Percentiles rank a stretch among this genome's conserved stretches.
These are phyloP conservation scores for Spergularia azorica DNA, from an alignment of 179 eudicot genomes.

Conservation along the genomic window DNA sequence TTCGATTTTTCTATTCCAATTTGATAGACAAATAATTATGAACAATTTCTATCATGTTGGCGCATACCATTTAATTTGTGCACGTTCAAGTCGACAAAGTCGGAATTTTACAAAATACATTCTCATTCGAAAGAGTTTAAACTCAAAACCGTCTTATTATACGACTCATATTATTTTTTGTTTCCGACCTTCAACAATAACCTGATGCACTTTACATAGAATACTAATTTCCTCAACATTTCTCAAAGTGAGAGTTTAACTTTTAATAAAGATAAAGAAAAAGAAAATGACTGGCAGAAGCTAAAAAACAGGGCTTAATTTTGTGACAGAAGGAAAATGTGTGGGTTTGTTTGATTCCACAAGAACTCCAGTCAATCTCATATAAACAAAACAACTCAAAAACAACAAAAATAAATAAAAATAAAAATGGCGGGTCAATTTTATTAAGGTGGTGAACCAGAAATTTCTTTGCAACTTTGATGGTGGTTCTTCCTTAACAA, in stretches of 20 bases:
- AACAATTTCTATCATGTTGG: too few species aligned
- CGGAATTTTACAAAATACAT: too few species aligned
- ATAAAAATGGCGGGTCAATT: slow-evolving; percentile 28
- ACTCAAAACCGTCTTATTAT: too few species aligned
- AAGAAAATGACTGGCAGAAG: background rate
- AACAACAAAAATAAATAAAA: slow-evolving; percentile 9
- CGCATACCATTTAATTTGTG: too few species aligned
- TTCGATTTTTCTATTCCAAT: too few species aligned
- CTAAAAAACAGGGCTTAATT: slow-evolving; percentile 28
- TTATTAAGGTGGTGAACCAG: slow-evolving; percentile 21
- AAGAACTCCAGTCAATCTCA: slow-evolving; percentile 18
- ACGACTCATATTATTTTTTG: too few species aligned
- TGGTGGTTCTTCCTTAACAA: slow-evolving; percentile 37
- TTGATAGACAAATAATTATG: too few species aligned
- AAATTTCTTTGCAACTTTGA: slow-evolving; percentile 29
- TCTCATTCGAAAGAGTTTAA: too few species aligned
- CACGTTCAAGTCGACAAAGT: too few species aligned
- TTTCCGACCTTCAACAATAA: too few species aligned
- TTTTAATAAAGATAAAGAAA: slow-evolving; percentile 5
- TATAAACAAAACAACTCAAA: background rate
- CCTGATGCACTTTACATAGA: too few species aligned
- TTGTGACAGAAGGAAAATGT: slow-evolving; percentile 17
- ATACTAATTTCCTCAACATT: background rate
- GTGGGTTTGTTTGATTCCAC: slow-evolving; percentile 28
- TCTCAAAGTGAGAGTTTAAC: background rate